Evolutionary conservation across 1,284 basidiomycete species (phyloP), one percentile per base, ranked within the genome.

Genomic region (Thelephora terrestris): DNA sequence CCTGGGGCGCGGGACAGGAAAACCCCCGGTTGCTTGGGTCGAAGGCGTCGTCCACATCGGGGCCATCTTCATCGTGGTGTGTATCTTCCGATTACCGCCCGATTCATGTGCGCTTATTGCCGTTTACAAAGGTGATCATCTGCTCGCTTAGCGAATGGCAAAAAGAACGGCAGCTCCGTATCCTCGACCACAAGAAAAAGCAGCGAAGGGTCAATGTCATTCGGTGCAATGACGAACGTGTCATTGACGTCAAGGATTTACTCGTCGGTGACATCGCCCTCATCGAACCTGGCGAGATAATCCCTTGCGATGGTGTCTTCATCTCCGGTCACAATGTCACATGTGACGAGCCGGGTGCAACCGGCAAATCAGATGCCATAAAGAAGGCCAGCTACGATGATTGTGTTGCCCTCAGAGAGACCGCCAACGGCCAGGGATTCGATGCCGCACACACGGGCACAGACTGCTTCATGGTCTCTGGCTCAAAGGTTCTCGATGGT

Each of bases 21-120:
- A 81, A 40, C 79, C 89, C 16, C 76, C 75, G 14, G 86, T 89
- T 2, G 94, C 98, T 60, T 99, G 94, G 94, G 92, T 99, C 3
- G 96, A 99, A 70, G 96, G 96, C 59, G 91, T 99, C 10, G 92
- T 95, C 6, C 99, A 99, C 62, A 80, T 96, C 57, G 78, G 93
- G 48, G 96, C 96, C 6, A 81, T 91, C 47, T 55, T 78, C 45
- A 90, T 92, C 52, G 91, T 96, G 53, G 84, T 83, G 65, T 50
- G 79, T 70, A 18, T 42, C 21, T 3, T 47, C 21, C 7, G 9
- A 16, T 52, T 43, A 40, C n/a, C n/a, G n/a, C 25, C 25, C n/a
- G 7, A 42, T 16, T 4, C 21, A 6, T 42, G 37, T 24, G 29
- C 29, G 29, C 27, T 50, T 10, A 45, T 44, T 9, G 5, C 45